Conservation (phyloP, 1,139 yeast species). For the Saccharomycopsis crataegensis region DNA sequence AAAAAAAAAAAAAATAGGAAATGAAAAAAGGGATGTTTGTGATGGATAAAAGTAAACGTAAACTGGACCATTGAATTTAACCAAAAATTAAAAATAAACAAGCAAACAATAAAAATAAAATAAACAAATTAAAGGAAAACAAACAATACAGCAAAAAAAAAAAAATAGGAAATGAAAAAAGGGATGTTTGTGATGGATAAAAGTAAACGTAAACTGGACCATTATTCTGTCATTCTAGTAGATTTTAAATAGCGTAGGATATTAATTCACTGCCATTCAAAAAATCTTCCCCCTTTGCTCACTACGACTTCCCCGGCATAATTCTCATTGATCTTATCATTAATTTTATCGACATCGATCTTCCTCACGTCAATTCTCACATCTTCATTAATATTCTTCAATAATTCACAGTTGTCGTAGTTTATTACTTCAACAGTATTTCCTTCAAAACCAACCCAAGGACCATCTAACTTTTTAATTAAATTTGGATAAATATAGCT, state of each 20-base stretch:
- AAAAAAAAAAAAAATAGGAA: background rate
- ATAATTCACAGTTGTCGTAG: constrained; percentile 29
- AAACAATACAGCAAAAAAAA: background rate
- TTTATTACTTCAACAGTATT: constrained; percentile 54
- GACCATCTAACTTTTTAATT: constrained; percentile 66
- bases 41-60: no score
- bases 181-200: no score
- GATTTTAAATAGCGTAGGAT: background rate
- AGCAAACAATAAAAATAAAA: background rate
- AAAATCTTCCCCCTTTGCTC: background rate
- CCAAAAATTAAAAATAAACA: background rate
- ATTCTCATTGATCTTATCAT: constrained; percentile 11
- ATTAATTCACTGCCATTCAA: constrained; percentile 16
- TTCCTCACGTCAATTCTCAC: constrained; percentile 13
- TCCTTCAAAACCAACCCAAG: constrained; percentile 65
- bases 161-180: background rate
- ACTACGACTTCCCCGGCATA: constrained; percentile 15
- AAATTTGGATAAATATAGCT: constrained; percentile 73
- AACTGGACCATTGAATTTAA: background rate
- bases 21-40: background rate
- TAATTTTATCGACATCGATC: constrained; percentile 11
- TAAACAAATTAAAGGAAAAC: background rate
- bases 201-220: no score
- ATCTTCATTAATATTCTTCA: constrained; percentile 13
- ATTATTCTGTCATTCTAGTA: no score